Base-by-base conservation (phyloP, 179 eudicot genomes). In the Vitellaria paradoxa region DNA sequence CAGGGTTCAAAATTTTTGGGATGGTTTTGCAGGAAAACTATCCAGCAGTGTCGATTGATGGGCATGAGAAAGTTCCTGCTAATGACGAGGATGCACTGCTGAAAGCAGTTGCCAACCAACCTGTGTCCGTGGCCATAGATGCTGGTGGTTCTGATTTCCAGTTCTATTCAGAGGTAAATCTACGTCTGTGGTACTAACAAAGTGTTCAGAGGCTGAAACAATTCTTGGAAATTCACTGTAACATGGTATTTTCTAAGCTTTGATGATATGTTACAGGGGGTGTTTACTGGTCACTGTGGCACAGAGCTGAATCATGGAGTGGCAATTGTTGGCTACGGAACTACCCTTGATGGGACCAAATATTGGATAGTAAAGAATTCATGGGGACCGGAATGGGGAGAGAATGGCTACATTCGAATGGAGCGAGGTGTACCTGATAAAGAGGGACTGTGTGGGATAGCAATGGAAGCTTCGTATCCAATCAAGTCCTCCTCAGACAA, bases 321-420 rank as follows among this genome's bases (percentile, higher is more conserved):
- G 62, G 91, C 89, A 18, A 78, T 82, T 2, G 97, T 93, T 24
- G 98, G 98, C 53, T 93, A 92, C 45, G 98, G 98, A 56, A 77
- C 88, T 5, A 90, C 98, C 37, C 74, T 82, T 6, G 94, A 93
- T n/a, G 97, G 97, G 24, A 90, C 98, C 18, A 90, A 92, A 82
- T 92, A 92, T 62, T 93, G 98, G 98, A 89, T 73, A 7, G 93
- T 93, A 75, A 92, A 81, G 82, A 93, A 90, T 81, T 93, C 98
- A 0, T 92, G 97, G 93, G 98, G 97, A 30, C 74, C 78, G 5
- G 89, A 84, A 47, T 93, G 98, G 98, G 98, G 98, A 62, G 98
- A 93, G 78, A 86, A 88, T 78, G 98, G 98, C n/a, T 92, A 87
- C 84, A 84, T 93, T 3, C 88, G 97, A 76, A 81, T 93, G 80